Evolutionary conservation across 331 rosid species (phyloP).

Genomic region (Stylosanthes scabra): DNA sequence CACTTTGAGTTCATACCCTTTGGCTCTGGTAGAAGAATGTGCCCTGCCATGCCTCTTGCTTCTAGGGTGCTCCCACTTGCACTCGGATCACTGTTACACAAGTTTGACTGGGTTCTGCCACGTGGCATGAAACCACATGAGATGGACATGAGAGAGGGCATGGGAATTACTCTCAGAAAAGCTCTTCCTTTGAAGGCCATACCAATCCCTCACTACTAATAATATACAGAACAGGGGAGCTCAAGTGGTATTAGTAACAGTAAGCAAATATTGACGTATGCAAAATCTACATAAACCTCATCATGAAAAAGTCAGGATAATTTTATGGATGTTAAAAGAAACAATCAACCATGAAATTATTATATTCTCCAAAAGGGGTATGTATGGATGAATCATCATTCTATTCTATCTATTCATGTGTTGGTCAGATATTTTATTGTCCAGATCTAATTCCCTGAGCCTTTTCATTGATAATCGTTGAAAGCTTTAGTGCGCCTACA

Average conservation of each 20-base stretch:
- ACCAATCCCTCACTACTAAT: conserved; percentile 55
- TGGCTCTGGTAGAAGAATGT: conserved; percentile 88
- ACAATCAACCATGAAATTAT: too few species aligned
- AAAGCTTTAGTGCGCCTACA: too few species aligned
- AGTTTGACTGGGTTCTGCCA: conserved; percentile 75
- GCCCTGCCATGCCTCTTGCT: conserved; percentile 84
- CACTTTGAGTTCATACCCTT: conserved; percentile 83
- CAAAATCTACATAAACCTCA: too few species aligned
- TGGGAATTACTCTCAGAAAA: conserved; percentile 80
- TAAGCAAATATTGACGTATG: too few species aligned
- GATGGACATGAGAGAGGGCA: conserved; percentile 87
- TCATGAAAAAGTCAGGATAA: too few species aligned
- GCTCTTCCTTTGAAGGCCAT: conserved; percentile 63
- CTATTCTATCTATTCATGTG: too few species aligned
- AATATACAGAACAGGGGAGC: neutral
- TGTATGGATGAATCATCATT: too few species aligned
- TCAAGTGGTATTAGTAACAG: neutral
- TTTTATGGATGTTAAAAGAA: too few species aligned
- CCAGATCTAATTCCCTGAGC: too few species aligned
- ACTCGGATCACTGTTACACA: conserved; percentile 66
- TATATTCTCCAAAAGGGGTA: too few species aligned
- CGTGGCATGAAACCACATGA: conserved; percentile 60
- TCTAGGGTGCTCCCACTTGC: conserved; percentile 84
- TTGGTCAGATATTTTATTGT: too few species aligned
- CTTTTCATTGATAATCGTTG: too few species aligned